Evolutionary conservation across 1,284 basidiomycete species (phyloP).

Genomic region (Mycena sp.): DNA sequence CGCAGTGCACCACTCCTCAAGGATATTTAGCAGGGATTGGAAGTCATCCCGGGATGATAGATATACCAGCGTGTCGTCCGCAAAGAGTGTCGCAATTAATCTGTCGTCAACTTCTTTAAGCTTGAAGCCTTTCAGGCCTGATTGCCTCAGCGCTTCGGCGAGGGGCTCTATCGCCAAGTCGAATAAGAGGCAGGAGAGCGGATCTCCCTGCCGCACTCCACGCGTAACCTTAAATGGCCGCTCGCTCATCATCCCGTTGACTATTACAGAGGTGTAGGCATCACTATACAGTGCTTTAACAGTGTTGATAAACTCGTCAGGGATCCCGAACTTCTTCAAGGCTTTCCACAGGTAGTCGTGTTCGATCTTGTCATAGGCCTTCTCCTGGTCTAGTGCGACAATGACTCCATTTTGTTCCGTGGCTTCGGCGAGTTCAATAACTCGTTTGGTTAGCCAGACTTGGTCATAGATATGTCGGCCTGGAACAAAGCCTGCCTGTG

Average conservation of each 20-base stretch:
- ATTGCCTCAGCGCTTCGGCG: constrained; percentile 14
- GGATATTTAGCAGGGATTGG: constrained; percentile 11
- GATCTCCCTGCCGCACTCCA: constrained; percentile 41
- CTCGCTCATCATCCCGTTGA: constrained; percentile 34
- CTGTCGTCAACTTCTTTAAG: constrained; percentile 6
- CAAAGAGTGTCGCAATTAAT: constrained; percentile 31
- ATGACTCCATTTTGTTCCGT: constrained; percentile 32
- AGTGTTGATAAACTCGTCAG: constrained; percentile 28
- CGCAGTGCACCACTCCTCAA: constrained; percentile 33
- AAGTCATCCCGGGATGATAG: constrained; percentile 27
- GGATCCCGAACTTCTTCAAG: constrained; percentile 17
- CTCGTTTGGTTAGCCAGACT: constrained; percentile 29
- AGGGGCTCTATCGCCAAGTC: constrained; percentile 31
- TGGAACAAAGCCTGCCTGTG: constrained; percentile 35
- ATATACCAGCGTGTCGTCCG: constrained; percentile 30
- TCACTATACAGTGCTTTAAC: constrained; percentile 11
- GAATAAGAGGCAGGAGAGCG: constrained; percentile 42
- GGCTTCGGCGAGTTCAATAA: constrained; percentile 32
- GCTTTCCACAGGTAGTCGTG: constrained; percentile 13
- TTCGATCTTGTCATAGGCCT: too few species aligned
- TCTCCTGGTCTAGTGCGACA: constrained; percentile 6
- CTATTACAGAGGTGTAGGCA: constrained; percentile 29
- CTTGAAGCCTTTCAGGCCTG: constrained; percentile 11
- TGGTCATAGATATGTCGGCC: constrained; percentile 32
- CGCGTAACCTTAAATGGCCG: constrained; percentile 25